Conservation (phyloP, 345 rosid genomes). For the Chamaenerion angustifolium region DNA sequence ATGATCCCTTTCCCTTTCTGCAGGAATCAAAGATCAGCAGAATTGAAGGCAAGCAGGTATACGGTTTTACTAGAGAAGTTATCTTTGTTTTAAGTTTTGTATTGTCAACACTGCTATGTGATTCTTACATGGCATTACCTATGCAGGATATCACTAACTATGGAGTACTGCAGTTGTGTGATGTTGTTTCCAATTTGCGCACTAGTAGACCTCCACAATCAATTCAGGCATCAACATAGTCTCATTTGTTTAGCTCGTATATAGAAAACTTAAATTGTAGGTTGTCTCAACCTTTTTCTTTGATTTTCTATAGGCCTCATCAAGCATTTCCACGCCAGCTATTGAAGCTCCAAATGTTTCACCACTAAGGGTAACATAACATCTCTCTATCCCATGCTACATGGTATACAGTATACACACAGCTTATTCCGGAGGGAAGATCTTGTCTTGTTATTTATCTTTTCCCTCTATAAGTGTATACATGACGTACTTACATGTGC, state of each 20-base stretch:
- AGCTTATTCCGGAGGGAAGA: too few species aligned
- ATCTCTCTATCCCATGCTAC: not conserved
- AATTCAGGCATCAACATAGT: slow-evolving; percentile 4
- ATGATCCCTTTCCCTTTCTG: not conserved
- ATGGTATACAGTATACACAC: not conserved
- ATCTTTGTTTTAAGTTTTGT: not conserved
- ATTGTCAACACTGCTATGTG: not conserved
- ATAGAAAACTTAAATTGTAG: not conserved
- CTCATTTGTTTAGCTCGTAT: not conserved
- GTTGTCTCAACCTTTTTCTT: slow-evolving; percentile 1
- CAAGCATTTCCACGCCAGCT: slow-evolving; percentile 5
- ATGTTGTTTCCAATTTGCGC: slow-evolving; percentile 4
- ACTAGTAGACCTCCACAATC: not conserved
- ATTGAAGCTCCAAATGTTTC: slow-evolving; percentile 4
- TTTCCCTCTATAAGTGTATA: not conserved
- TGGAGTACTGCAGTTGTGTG: slow-evolving; percentile 7
- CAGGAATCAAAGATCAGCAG: slow-evolving; percentile 9
- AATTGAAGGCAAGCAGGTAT: slow-evolving; percentile 11
- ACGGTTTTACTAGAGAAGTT: not conserved
- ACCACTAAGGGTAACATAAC: slow-evolving; percentile 1
- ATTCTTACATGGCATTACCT: slow-evolving; percentile 1
- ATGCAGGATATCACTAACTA: not conserved
- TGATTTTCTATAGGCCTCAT: slow-evolving; percentile 3
- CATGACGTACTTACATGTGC: not conserved
- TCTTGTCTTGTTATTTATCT: not conserved